Evolutionary conservation across 2,329 filamentous ascomycete genomes (phyloP).

Genomic region (Xylaria sp.): DNA sequence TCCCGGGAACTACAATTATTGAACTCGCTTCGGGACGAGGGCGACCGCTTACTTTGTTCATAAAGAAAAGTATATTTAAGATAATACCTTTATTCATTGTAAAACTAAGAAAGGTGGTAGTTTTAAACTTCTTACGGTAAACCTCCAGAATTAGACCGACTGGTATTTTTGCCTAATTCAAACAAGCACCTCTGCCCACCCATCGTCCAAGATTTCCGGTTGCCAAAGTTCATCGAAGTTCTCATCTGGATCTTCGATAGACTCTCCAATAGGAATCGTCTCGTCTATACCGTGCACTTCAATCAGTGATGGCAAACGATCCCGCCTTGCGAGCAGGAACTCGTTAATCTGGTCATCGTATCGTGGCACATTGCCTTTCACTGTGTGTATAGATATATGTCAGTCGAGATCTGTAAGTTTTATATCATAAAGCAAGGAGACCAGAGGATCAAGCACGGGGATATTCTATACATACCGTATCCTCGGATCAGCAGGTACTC

Average conservation of each 20-base stretch:
- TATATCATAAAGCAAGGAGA: too few relatives aligned
- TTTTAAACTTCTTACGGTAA: neutral
- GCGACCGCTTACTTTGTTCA: too few relatives aligned
- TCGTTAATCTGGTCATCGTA: slow-evolving; percentile 21
- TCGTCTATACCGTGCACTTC: slow-evolving; percentile 22
- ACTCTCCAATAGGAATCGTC: slow-evolving; percentile 10
- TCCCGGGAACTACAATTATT: too few relatives aligned
- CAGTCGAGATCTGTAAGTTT: too few relatives aligned
- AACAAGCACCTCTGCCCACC: slow-evolving; percentile 9
- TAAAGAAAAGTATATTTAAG: too few relatives aligned
- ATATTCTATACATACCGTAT: neutral
- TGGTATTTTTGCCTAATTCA: neutral
- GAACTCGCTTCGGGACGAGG: too few relatives aligned
- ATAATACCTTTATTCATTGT: too few relatives aligned
- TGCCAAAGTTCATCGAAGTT: slow-evolving; percentile 5
- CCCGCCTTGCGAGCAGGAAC: neutral
- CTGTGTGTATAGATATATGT: too few relatives aligned
- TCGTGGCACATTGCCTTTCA: neutral
- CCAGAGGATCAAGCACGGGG: too few relatives aligned
- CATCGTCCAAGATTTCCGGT: slow-evolving; percentile 1
- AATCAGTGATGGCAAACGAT: slow-evolving; percentile 17
- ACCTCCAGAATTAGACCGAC: neutral
- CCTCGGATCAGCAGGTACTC: slow-evolving; percentile 25
- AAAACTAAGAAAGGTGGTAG: neutral
- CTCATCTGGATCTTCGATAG: neutral